These are phyloP conservation scores for Sarocladium strictum DNA, from an alignment of 2,329 filamentous ascomycete species.

Conservation along the genomic window DNA sequence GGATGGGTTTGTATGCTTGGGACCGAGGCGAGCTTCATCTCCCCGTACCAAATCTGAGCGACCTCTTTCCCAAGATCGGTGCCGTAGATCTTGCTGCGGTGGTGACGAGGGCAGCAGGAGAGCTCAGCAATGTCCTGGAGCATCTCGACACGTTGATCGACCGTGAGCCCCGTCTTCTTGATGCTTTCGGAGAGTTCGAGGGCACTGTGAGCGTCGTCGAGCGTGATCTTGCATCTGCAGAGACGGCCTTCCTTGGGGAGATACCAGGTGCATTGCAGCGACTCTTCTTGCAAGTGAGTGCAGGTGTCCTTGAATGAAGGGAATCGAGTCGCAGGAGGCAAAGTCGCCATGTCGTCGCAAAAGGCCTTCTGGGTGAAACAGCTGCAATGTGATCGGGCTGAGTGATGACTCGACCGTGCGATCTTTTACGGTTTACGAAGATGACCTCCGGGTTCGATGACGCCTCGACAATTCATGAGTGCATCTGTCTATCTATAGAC, in stretches of 20 bases:
- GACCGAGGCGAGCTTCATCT: neutral
- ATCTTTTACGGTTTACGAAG: no score
- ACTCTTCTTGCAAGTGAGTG: neutral
- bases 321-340: neutral
- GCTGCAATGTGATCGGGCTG: no score
- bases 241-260: neutral
- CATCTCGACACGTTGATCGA: neutral
- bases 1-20: neutral
- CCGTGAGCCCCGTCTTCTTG: neutral
- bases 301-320: neutral
- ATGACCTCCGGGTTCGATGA: no score
- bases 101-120: slow-evolving; percentile 3
- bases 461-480: no score
- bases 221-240: neutral
- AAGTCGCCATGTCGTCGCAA: neutral
- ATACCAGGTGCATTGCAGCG: slow-evolving; percentile 4
- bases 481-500: no score
- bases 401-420: no score
- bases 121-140: neutral
- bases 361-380: no score
- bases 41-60: neutral
- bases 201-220: neutral
- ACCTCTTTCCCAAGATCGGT: neutral
- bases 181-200: neutral
- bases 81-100: slow-evolving; percentile 3